Percentiles rank a stretch among this genome's conserved stretches.
Conservation (phyloP, 2,329 filamentous ascomycete genomes). For the Dactylellina drechsleri region DNA sequence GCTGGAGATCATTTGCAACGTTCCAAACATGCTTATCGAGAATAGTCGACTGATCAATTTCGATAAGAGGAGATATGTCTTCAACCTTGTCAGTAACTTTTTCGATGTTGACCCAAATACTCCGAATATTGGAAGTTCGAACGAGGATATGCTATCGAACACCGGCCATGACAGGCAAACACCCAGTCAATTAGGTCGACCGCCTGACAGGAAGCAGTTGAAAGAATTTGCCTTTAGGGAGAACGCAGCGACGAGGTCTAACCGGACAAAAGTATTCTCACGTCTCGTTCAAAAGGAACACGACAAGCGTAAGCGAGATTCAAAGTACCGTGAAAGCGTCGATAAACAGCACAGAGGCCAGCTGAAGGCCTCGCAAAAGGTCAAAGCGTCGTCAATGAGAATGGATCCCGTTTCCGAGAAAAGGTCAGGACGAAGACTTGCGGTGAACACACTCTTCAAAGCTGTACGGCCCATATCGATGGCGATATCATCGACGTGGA, state of each 20-base stretch:
- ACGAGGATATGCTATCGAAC: constrained; percentile 24
- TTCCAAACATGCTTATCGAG: constrained; percentile 60
- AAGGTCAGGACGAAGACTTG: constrained; percentile 58
- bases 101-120: constrained; percentile 52
- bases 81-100: constrained; percentile 59
- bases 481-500: constrained; percentile 59
- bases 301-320: constrained; percentile 58
- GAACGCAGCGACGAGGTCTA: constrained; percentile 56
- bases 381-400: constrained; percentile 56
- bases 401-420: constrained; percentile 56
- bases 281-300: constrained; percentile 58
- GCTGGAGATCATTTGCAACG: constrained; percentile 59
- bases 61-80: constrained; percentile 59
- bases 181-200: constrained; percentile 34
- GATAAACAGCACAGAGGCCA: constrained; percentile 58
- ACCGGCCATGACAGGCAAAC: constrained; percentile 45
- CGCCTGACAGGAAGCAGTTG: constrained; percentile 54
- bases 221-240: constrained; percentile 58
- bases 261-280: constrained; percentile 58
- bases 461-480: constrained; percentile 59
- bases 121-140: constrained; percentile 42
- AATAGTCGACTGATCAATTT: constrained; percentile 60
- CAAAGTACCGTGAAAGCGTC: constrained; percentile 58
- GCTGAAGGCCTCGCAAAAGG: constrained; percentile 57
- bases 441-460: constrained; percentile 59